A percentile compares a stretch with the other conserved stretches of the same genome.
phyloP scores from a whole-genome alignment of 345 rosid genomes.

The Camelina laxa region DNA sequence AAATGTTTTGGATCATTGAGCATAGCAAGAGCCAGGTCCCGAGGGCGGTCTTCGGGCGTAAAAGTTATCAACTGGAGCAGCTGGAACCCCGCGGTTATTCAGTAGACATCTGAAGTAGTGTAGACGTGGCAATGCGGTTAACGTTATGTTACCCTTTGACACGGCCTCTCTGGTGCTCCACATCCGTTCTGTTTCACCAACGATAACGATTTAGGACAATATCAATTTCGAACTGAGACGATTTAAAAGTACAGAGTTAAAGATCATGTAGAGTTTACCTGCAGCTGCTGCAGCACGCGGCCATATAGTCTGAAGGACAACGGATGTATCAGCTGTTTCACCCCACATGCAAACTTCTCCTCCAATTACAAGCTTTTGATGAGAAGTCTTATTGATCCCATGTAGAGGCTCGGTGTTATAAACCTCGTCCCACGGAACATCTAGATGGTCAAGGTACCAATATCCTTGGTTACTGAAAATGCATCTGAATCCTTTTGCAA shows the following conservation, averaged over 20 bases:
- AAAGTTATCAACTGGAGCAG: conserved; percentile 72
- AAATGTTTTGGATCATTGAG: conserved; percentile 52
- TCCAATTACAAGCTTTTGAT: conserved; percentile 79
- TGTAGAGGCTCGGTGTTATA: conserved; percentile 83
- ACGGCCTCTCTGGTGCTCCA: conserved; percentile 76
- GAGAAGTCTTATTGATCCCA: conserved; percentile 62
- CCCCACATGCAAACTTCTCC: conserved; percentile 99
- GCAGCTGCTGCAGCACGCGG: conserved; percentile 95
- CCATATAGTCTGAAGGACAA: conserved; percentile 89
- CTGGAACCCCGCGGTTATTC: conserved; percentile 77
- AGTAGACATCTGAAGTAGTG: conserved; percentile 90
- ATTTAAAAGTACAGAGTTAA: neutral
- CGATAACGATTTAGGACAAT: neutral
- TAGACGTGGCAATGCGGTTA: conserved; percentile 68
- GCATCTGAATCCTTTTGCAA: conserved; percentile 89
- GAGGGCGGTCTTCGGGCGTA: conserved; percentile 67
- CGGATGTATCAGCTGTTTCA: conserved; percentile 83
- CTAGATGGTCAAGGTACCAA: conserved; percentile 93
- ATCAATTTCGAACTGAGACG: neutral
- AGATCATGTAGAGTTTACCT: conserved; percentile 48
- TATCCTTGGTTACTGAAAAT: conserved; percentile 85
- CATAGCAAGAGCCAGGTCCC: conserved; percentile 86
- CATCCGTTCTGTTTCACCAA: conserved; percentile 62
- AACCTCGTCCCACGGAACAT: conserved; percentile 75
- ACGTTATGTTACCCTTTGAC: conserved; percentile 52